phyloP scores from a whole-genome alignment of 2,329 filamentous ascomycete genomes.

The Exophiala viscosa region DNA sequence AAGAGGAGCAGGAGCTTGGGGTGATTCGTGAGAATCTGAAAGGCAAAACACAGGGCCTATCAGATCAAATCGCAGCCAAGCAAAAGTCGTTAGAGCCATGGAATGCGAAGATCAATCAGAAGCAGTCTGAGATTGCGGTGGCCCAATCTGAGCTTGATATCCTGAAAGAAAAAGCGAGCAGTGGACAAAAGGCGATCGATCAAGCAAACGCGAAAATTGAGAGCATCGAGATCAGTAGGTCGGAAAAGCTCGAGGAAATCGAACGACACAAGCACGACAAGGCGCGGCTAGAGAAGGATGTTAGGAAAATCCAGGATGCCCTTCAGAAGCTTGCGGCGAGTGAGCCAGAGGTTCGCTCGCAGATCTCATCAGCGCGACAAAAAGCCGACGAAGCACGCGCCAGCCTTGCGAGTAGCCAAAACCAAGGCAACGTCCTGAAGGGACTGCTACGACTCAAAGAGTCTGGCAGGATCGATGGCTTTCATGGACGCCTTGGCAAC shows the following conservation, averaged over 20 bases:
- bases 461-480: slow-evolving; percentile 93
- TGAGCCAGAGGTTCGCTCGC: slow-evolving; percentile 76
- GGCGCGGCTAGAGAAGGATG: slow-evolving; percentile 68
- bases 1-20: slow-evolving; percentile 76
- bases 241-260: slow-evolving; percentile 68
- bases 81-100: slow-evolving; percentile 94
- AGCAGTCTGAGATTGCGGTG: slow-evolving; percentile 88
- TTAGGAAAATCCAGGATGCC: slow-evolving; percentile 66
- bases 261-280: slow-evolving; percentile 72
- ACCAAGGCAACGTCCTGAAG: slow-evolving; percentile 84
- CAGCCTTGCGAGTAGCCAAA: slow-evolving; percentile 84
- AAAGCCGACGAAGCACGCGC: slow-evolving; percentile 95
- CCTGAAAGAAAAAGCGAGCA: slow-evolving; percentile 80
- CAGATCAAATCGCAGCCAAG: slow-evolving; percentile 84
- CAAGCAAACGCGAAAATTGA: slow-evolving; percentile 78
- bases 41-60: slow-evolving; percentile 92
- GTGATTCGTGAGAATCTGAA: slow-evolving; percentile 83
- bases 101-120: slow-evolving; percentile 95
- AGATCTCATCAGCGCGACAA: slow-evolving; percentile 83
- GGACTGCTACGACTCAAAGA: slow-evolving; percentile 93
- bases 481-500: slow-evolving; percentile 91
- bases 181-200: slow-evolving; percentile 76
- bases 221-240: slow-evolving; percentile 66
- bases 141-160: slow-evolving; percentile 94
- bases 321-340: slow-evolving; percentile 68